Conservation (phyloP, 2,329 filamentous ascomycete genomes). For the Dichotomopilus funicola region DNA sequence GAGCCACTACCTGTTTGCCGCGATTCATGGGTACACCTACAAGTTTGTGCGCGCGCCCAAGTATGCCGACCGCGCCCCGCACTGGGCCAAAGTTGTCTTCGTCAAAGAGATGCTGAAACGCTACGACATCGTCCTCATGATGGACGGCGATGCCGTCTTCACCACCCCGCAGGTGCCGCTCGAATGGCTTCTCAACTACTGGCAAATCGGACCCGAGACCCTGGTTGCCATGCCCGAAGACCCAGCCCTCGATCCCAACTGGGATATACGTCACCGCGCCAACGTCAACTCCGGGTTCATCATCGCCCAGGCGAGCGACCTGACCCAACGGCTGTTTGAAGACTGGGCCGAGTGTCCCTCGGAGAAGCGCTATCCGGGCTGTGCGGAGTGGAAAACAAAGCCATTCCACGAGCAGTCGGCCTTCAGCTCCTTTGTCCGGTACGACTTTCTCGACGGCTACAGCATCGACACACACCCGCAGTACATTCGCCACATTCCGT, state of each 20-base stretch:
- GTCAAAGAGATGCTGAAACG: constrained; percentile 37
- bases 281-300: constrained; percentile 50
- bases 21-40: constrained; percentile 43
- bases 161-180: constrained; percentile 37
- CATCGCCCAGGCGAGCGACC: constrained; percentile 44
- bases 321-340: constrained; percentile 42
- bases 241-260: constrained; percentile 33
- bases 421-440: constrained; percentile 39
- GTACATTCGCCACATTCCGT: constrained; percentile 36
- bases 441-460: constrained; percentile 26
- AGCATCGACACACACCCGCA: constrained; percentile 30
- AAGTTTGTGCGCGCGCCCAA: constrained; percentile 37
- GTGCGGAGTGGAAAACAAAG: constrained; percentile 30
- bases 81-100: constrained; percentile 41
- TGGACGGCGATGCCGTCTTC: constrained; percentile 42
- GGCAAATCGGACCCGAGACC: constrained; percentile 34
- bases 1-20: constrained; percentile 41
- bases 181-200: constrained; percentile 44
- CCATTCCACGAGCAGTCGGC: constrained; percentile 38
- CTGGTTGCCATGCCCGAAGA: constrained; percentile 38
- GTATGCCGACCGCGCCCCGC: constrained; percentile 37
- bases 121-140: constrained; percentile 38
- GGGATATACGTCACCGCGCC: constrained; percentile 34
- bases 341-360: constrained; percentile 41
- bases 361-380: constrained; percentile 26